Percentiles rank a stretch among this genome's conserved stretches.
These are phyloP conservation scores for Ceriops decandra DNA, from an alignment of 345 rosid genomes.

Conservation along the genomic window DNA sequence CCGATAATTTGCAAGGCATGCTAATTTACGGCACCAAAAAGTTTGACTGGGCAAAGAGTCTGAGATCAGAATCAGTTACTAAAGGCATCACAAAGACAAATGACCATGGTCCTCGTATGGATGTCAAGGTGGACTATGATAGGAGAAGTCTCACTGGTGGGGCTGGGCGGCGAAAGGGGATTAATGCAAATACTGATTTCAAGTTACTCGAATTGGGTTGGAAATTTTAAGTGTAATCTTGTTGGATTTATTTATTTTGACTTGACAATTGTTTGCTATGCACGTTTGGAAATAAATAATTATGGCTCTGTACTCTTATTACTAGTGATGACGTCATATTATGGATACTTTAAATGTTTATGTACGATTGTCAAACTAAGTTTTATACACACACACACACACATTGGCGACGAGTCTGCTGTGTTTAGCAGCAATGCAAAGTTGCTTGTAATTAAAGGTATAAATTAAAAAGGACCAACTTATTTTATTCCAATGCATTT, in stretches of 20 bases:
- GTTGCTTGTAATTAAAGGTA: too few species aligned
- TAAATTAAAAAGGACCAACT: too few species aligned
- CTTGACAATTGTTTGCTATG: background rate
- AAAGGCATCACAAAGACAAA: conserved; percentile 6
- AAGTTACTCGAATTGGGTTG: conserved; percentile 26
- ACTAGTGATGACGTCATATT: background rate
- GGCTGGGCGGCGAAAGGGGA: conserved; percentile 13
- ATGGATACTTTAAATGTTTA: background rate
- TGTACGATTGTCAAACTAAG: too few species aligned
- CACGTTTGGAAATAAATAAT: background rate
- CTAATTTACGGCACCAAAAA: conserved; percentile 18
- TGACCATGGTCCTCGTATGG: conserved; percentile 15
- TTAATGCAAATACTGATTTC: background rate
- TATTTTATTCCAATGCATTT: too few species aligned
- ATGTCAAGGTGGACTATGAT: background rate
- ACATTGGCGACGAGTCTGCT: too few species aligned
- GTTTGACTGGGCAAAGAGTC: conserved; percentile 49
- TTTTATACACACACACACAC: too few species aligned
- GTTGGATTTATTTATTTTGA: background rate
- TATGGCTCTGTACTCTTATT: background rate
- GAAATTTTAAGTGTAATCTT: background rate
- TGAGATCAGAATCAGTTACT: conserved; percentile 31
- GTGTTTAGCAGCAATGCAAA: too few species aligned
- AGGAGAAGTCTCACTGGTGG: conserved; percentile 16
- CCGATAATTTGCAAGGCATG: background rate